phyloP scores from a whole-genome alignment of 2,329 filamentous ascomycete genomes.

The Dothideomycetes sp. region DNA sequence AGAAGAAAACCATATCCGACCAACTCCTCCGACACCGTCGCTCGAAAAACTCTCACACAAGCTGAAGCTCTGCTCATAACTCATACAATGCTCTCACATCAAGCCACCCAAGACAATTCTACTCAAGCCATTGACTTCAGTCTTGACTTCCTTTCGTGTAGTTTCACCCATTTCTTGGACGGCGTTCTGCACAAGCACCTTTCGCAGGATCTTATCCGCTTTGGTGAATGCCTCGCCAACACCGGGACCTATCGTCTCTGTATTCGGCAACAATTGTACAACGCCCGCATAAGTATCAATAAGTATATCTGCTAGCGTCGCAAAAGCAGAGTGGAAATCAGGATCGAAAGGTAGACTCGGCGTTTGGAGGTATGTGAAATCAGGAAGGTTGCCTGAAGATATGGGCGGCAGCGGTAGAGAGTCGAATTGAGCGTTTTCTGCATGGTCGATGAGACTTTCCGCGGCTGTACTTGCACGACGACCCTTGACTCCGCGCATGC shows the following conservation, averaged over 20 bases:
- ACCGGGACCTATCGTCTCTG: conserved; percentile 48
- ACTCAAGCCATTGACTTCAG: conserved; percentile 74
- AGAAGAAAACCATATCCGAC: too few relatives aligned
- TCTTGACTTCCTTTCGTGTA: conserved; percentile 64
- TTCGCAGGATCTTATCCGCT: conserved; percentile 74
- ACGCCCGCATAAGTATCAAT: conserved; percentile 86
- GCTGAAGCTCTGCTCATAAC: too few relatives aligned
- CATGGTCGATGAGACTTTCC: conserved; percentile 44
- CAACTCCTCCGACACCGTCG: too few relatives aligned
- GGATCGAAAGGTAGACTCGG: conserved; percentile 90
- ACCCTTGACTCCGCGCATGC: conserved; percentile 28
- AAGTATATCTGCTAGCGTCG: conserved; percentile 87
- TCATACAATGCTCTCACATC: conserved; percentile 2
- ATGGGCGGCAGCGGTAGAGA: conserved; percentile 14
- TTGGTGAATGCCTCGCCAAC: conserved; percentile 85
- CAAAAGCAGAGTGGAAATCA: conserved; percentile 94
- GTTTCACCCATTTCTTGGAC: conserved; percentile 90
- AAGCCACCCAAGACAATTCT: conserved; percentile 35
- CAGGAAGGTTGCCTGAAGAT: conserved; percentile 63
- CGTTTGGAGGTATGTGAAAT: conserved; percentile 83
- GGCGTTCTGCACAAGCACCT: conserved; percentile 77
- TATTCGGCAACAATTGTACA: conserved; percentile 62
- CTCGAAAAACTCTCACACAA: too few relatives aligned
- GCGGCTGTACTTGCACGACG: conserved; percentile 50
- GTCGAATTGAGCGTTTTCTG: conserved; percentile 14